A percentile compares a stretch with the other conserved stretches of the same genome.
phyloP scores from a whole-genome alignment of 108 stramenopile genomes.

The Cylindrotheca fusiformis region DNA sequence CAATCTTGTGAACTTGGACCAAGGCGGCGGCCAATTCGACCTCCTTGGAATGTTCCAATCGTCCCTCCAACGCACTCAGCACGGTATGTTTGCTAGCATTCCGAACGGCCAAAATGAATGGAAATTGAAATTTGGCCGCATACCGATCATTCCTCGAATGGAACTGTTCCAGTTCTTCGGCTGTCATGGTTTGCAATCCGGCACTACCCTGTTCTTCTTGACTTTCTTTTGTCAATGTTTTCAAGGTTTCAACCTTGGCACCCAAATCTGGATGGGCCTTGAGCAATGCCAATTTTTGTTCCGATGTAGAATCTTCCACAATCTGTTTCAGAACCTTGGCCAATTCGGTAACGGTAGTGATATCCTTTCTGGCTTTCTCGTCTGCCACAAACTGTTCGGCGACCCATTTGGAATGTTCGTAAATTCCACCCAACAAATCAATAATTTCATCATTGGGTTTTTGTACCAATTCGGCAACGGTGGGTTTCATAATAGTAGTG shows the following conservation, averaged over 20 bases:
- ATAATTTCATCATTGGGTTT: conserved; percentile 23
- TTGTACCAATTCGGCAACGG: conserved; percentile 22
- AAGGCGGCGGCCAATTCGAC: conserved; percentile 64
- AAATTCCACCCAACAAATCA: conserved; percentile 69
- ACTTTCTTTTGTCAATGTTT: conserved; percentile 59
- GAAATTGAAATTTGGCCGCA: conserved; percentile 66
- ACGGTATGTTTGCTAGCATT: conserved; percentile 85
- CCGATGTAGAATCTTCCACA: conserved; percentile 42
- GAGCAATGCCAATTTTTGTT: conserved; percentile 64
- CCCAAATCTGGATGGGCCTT: conserved; percentile 70
- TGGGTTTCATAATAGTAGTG: neutral
- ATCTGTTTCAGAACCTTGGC: conserved; percentile 57
- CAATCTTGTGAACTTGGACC: conserved; percentile 88
- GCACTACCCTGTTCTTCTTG: conserved; percentile 79
- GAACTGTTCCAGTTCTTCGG: conserved; percentile 58
- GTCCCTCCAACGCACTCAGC: conserved; percentile 64
- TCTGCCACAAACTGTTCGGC: conserved; percentile 51
- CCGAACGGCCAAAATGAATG: conserved; percentile 86
- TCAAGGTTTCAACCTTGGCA: conserved; percentile 37
- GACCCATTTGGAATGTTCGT: conserved; percentile 86
- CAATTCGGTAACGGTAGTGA: conserved; percentile 52
- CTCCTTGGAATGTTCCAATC: conserved; percentile 37
- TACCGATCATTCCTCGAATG: conserved; percentile 55
- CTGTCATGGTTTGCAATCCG: conserved; percentile 65
- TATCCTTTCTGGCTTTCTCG: conserved; percentile 15